Conservation (phyloP, 2,329 filamentous ascomycete genomes). For the Pseudocercospora fuligena region DNA sequence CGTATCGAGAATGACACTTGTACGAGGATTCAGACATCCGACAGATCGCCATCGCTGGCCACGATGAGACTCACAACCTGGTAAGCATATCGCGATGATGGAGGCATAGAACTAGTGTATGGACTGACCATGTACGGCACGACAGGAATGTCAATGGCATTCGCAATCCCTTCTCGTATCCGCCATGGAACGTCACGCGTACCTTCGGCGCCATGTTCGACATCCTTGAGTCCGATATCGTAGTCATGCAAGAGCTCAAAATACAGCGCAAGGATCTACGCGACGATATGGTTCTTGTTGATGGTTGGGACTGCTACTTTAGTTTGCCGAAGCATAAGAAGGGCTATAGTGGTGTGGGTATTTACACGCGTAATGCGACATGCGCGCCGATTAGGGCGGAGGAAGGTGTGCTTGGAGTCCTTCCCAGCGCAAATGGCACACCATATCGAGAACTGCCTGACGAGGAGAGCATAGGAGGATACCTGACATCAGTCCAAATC, state of each 20-base stretch:
- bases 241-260: slow-evolving; percentile 94
- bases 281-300: slow-evolving; percentile 94
- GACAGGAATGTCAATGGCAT: slow-evolving; percentile 60
- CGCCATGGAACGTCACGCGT: slow-evolving; percentile 55
- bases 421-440: slow-evolving; percentile 71
- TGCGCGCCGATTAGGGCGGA: slow-evolving; percentile 89
- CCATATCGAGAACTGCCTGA: slow-evolving; percentile 76
- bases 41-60: slow-evolving; percentile 18
- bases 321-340: slow-evolving; percentile 93
- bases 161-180: slow-evolving; percentile 59
- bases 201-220: slow-evolving; percentile 81
- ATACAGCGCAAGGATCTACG: slow-evolving; percentile 89
- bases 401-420: slow-evolving; percentile 85
- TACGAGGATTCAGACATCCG: not conserved
- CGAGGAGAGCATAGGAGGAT: slow-evolving; percentile 83
- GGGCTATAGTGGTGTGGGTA: slow-evolving; percentile 93
- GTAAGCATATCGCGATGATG: slow-evolving; percentile 23
- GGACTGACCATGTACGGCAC: slow-evolving; percentile 22
- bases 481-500: slow-evolving; percentile 74
- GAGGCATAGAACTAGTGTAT: not conserved
- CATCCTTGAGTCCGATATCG: slow-evolving; percentile 86
- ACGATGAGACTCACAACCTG: slow-evolving; percentile 47
- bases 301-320: slow-evolving; percentile 96
- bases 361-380: slow-evolving; percentile 86
- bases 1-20: not conserved